These are phyloP conservation scores for Globisporangium perplexum DNA, from an alignment of 352 stramenopile genomes.

Conservation along the genomic window DNA sequence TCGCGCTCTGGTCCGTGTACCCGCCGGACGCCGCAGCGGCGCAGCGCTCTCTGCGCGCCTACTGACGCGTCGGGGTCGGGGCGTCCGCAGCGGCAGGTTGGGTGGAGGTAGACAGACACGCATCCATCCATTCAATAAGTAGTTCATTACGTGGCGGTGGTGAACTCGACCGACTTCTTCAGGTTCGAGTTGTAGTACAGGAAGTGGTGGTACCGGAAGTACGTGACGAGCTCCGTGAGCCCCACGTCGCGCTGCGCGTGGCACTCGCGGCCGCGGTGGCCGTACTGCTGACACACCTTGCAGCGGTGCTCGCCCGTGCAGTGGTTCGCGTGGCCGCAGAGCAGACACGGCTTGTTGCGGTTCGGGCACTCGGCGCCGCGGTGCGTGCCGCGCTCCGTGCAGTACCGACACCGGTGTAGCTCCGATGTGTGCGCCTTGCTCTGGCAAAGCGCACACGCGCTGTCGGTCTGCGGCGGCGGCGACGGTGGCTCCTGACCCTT, in stretches of 20 bases:
- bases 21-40: conserved; percentile 24
- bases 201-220: conserved; percentile 86
- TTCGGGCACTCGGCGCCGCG: conserved; percentile 68
- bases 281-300: conserved; percentile 78
- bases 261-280: conserved; percentile 78
- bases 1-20: conserved; percentile 78
- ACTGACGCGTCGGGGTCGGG: too few relatives aligned
- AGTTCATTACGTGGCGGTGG: conserved; percentile 34
- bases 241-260: conserved; percentile 78
- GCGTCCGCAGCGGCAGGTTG: too few relatives aligned
- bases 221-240: conserved; percentile 72
- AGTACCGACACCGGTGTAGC: conserved; percentile 81
- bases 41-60: conserved; percentile 22
- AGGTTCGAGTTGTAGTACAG: conserved; percentile 88
- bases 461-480: conserved; percentile 3
- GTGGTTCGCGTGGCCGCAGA: conserved; percentile 72
- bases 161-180: conserved; percentile 85
- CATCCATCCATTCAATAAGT: too few relatives aligned
- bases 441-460: conserved; percentile 51
- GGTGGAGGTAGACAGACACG: too few relatives aligned
- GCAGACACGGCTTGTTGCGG: conserved; percentile 52
- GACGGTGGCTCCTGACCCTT: conserved; percentile 8
- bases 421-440: conserved; percentile 57
- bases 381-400: conserved; percentile 72
- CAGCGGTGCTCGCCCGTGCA: conserved; percentile 79